A percentile compares a stretch with the other conserved stretches of the same genome.
Evolutionary conservation across 192 early-diverging fungal species (phyloP).

Genomic region (Gamsiella multidivaricata): DNA sequence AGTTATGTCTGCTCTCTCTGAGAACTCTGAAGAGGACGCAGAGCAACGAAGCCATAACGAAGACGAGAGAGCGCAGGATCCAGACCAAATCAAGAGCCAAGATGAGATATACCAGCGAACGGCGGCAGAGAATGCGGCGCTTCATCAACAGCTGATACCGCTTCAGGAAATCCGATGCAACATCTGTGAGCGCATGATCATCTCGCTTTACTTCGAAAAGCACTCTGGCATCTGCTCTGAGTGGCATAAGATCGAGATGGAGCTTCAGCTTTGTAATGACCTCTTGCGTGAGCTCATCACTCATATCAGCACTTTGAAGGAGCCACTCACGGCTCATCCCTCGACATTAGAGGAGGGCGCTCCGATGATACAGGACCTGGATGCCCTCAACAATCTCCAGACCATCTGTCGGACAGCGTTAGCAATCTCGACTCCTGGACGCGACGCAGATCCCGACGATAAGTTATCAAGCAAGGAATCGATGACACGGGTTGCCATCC

Average conservation of each 20-base stretch:
- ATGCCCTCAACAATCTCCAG: constrained; percentile 50
- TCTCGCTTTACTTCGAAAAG: constrained; percentile 77
- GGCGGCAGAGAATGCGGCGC: constrained; percentile 13
- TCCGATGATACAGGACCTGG: constrained; percentile 19
- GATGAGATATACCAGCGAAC: constrained; percentile 11
- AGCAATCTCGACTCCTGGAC: constrained; percentile 60
- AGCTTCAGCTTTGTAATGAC: constrained; percentile 79
- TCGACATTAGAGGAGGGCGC: constrained; percentile 5
- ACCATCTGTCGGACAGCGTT: constrained; percentile 60
- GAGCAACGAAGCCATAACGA: constrained; percentile 2
- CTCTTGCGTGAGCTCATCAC: constrained; percentile 67
- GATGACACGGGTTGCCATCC: constrained; percentile 15
- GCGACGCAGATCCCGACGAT: constrained; percentile 30
- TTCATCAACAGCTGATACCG: constrained; percentile 34
- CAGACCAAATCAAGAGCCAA: not conserved
- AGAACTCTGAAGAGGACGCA: constrained; percentile 26
- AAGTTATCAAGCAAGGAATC: constrained; percentile 34
- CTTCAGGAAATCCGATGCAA: constrained; percentile 73
- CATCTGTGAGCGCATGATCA: constrained; percentile 80
- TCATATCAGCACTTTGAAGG: constrained; percentile 55
- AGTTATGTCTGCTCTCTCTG: constrained; percentile 39
- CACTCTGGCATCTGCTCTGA: constrained; percentile 77
- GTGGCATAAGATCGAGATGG: constrained; percentile 82
- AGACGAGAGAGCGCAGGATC: constrained; percentile 2
- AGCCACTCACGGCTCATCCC: not conserved